Evolutionary conservation across 2,329 filamentous ascomycete genomes (phyloP).

Genomic region (Didymella pinodella): DNA sequence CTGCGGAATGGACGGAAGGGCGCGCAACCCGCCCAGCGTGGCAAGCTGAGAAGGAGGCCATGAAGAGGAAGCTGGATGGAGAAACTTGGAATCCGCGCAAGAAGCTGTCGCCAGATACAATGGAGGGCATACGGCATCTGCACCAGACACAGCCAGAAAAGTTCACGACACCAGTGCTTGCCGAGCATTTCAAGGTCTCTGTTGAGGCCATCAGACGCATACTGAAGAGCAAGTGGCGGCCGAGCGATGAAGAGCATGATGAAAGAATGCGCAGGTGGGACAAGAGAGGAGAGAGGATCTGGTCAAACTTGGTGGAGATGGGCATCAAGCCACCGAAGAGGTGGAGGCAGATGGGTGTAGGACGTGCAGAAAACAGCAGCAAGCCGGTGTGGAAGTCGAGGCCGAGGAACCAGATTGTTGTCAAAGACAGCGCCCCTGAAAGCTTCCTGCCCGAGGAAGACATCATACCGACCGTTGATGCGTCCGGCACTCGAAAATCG

Average conservation of each 20-base stretch:
- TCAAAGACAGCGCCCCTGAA: constrained; percentile 38
- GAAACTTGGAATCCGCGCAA: constrained; percentile 82
- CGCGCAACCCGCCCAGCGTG: constrained; percentile 61
- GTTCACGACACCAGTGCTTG: constrained; percentile 77
- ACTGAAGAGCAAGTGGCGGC: constrained; percentile 78
- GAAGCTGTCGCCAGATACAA: constrained; percentile 86
- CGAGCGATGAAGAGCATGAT: constrained; percentile 59
- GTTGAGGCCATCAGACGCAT: constrained; percentile 88
- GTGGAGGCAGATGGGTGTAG: constrained; percentile 59
- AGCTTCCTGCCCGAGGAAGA: constrained; percentile 32
- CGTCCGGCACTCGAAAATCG: constrained; percentile 20
- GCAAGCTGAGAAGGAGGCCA: constrained; percentile 76
- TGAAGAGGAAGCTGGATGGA: constrained; percentile 79
- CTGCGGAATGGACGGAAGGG: constrained; percentile 18
- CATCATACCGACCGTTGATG: constrained; percentile 44
- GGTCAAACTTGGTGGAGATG: constrained; percentile 56
- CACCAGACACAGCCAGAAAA: constrained; percentile 77
- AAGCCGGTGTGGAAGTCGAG: constrained; percentile 47
- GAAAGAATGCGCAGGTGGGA: constrained; percentile 57
- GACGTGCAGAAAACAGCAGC: constrained; percentile 38
- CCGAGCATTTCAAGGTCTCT: constrained; percentile 83
- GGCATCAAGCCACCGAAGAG: constrained; percentile 65
- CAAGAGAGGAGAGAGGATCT: constrained; percentile 58
- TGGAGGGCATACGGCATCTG: constrained; percentile 87
- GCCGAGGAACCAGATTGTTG: constrained; percentile 38